phyloP scores from a whole-genome alignment of 139 green algal species.

The Volvox africanus region DNA sequence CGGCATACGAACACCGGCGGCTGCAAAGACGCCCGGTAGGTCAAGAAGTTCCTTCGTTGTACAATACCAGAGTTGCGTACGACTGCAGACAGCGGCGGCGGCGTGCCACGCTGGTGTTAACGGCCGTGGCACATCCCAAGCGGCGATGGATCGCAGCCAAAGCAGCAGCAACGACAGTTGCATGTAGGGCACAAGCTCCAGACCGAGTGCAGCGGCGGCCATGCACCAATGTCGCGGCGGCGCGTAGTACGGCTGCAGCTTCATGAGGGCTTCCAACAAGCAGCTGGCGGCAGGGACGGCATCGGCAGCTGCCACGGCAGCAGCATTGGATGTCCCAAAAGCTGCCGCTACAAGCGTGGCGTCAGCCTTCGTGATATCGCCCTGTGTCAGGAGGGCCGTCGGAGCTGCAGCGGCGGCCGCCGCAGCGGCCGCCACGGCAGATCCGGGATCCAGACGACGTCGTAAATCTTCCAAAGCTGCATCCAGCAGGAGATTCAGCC shows the following conservation, averaged over 20 bases:
- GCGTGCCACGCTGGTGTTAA: neutral
- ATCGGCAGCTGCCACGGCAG: neutral
- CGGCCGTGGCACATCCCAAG: neutral
- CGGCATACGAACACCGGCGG: neutral
- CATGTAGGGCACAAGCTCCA: slow-evolving; percentile 18
- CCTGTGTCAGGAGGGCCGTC: neutral
- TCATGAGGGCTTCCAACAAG: neutral
- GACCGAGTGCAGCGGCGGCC: neutral
- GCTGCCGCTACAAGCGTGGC: neutral
- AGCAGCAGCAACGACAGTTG: neutral
- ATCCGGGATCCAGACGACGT: neutral
- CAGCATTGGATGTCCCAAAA: neutral
- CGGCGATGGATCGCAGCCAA: neutral
- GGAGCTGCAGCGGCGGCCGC: neutral
- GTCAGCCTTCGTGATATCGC: neutral
- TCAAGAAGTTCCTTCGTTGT: neutral
- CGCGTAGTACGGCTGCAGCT: neutral
- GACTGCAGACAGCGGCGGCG: neutral
- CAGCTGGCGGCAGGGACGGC: neutral
- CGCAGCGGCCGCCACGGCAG: neutral
- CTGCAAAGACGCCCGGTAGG: neutral
- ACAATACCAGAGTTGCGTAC: neutral
- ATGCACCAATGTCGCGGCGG: neutral
- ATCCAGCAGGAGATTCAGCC: neutral
- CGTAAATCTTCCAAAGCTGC: neutral